These are phyloP conservation scores for Neodidymelliopsis sp. DNA, from an alignment of 2,329 filamentous ascomycete species.

Conservation along the genomic window DNA sequence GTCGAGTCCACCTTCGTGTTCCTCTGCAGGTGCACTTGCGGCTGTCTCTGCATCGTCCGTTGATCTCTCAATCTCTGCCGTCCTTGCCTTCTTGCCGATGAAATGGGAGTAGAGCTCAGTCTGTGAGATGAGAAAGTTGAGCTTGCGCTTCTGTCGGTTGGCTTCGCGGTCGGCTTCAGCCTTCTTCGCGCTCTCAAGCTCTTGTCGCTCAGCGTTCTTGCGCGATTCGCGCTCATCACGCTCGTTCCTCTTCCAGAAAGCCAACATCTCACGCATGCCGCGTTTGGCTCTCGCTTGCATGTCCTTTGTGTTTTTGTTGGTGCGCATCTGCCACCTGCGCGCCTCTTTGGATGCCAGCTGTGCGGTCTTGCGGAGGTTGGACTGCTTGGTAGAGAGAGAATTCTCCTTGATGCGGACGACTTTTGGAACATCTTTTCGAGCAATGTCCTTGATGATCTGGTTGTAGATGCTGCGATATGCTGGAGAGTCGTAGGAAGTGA, in stretches of 20 bases:
- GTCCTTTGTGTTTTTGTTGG: conserved; percentile 98
- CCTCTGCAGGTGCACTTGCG: conserved; percentile 49
- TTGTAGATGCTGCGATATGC: conserved; percentile 97
- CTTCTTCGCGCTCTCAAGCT: conserved; percentile 94
- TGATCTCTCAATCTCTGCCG: conserved; percentile 89
- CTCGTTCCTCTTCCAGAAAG: conserved; percentile 99
- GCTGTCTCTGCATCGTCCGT: conserved; percentile 75
- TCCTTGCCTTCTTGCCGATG: conserved; percentile 99
- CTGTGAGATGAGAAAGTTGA: conserved; percentile 99
- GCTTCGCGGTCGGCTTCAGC: conserved; percentile 97
- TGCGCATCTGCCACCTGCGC: conserved; percentile 94
- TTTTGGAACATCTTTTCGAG: conserved; percentile 91
- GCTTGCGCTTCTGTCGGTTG: conserved; percentile 95
- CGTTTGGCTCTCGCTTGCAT: conserved; percentile 96
- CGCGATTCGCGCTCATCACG: conserved; percentile 94
- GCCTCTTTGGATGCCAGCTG: conserved; percentile 97
- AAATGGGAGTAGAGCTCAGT: conserved; percentile 99
- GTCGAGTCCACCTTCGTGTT: conserved; percentile 55
- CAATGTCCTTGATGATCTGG: conserved; percentile 95
- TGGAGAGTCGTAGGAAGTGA: conserved; percentile 77
- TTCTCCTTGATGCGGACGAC: conserved; percentile 87
- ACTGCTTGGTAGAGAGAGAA: conserved; percentile 84
- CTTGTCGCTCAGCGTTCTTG: conserved; percentile 92
- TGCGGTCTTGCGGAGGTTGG: conserved; percentile 97
- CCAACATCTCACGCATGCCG: conserved; percentile 99